Evolutionary conservation across 306 rosid species (phyloP), one percentile per base, ranked within the genome.

Genomic region (Oemleria cerasiformis): DNA sequence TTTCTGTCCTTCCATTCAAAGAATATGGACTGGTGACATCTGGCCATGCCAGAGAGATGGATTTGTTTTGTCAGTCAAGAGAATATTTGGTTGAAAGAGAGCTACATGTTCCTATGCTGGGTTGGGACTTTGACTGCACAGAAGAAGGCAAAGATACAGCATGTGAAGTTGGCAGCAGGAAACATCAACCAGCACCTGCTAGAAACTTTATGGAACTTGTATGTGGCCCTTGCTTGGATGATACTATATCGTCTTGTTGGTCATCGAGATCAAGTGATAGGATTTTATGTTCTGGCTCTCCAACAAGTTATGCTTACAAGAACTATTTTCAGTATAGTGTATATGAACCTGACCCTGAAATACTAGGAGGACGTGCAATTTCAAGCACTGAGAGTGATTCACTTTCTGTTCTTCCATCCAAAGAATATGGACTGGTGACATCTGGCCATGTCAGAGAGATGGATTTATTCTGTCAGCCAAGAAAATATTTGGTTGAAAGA

Each of bases 61-160:
- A 75, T 38, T 41, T 65, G 65, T 57, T 70, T n/a, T 45, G 21
- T 68, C 53, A 71, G 72, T 68, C 74, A 41, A 77, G 17, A 15
- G 68, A 72, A 55, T 61, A 25, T 77, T 70, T 63, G 62, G 21
- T 69, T 50, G 57, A 77, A 68, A 81, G 73, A 73, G 84, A 77
- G 12, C 83, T 73, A 21, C 20, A 63, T 69, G 55, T 84, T 70
- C 81, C 79, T 82, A 84, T 80, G 44, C 77, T 86, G 39, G 92
- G 77, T 23, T 86, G 80, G 71, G 83, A 79, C 54, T 76, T 57
- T 41, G 82, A 76, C 70, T 30, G 68, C 45, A 48, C 21, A 13
- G 36, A 51, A 42, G 78, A 68, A 38, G 82, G 73, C 71, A 82
- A 70, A 67, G 79, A 65, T 21, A 57, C 54, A 23, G 74, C 76